Evolutionary conservation across 345 rosid species (phyloP), one percentile per base, ranked within the genome.

Genomic region (Arabidopsis suecica): DNA sequence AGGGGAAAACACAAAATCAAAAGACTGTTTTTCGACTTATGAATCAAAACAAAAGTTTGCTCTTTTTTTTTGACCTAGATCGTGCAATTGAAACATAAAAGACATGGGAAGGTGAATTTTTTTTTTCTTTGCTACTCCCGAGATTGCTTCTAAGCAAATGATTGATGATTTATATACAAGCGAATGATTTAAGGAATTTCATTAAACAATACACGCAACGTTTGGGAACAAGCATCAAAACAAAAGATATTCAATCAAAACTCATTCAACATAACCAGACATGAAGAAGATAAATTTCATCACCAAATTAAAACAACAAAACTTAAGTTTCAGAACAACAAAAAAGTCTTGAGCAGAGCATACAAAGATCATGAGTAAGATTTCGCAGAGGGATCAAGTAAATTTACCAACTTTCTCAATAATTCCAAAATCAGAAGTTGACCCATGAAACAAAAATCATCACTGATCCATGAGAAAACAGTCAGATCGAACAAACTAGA

Each of bases 141-240:
- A 77, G 76, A 71, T 78, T 78, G 77, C 77, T 78, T 78, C 42
- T 32, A 71, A 71, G 73, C 14, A 72, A 65, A 65, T 72, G 65
- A 71, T 71, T 71, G 34, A 36, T 71, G 34, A 36, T 25, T 32
- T 5, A 71, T 34, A 58, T 11, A 49, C 51, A 77, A 78, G 77
- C 50, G 1, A 78, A 60, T 71, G 41, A 41, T 22, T 18, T 57
- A 38, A 71, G 54, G 13, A 32, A 16, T 2, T 32, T 22, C 58
- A 32, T 34, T 2, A 49, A 78, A 20, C 20, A 65, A 71, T 33
- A 70, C 67, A 77, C 80, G 81, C 73, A 65, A 78, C 40, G 59
- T 48, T 50, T 22, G 68, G 11, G 63, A 56, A 60, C 67, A 69
- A 61, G 79, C 68, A 68, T 68, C 38, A 51, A 50, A 38, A 40